Evolutionary conservation across 2,329 filamentous ascomycete genomes (phyloP).

Genomic region (Juglanconis oblonga): DNA sequence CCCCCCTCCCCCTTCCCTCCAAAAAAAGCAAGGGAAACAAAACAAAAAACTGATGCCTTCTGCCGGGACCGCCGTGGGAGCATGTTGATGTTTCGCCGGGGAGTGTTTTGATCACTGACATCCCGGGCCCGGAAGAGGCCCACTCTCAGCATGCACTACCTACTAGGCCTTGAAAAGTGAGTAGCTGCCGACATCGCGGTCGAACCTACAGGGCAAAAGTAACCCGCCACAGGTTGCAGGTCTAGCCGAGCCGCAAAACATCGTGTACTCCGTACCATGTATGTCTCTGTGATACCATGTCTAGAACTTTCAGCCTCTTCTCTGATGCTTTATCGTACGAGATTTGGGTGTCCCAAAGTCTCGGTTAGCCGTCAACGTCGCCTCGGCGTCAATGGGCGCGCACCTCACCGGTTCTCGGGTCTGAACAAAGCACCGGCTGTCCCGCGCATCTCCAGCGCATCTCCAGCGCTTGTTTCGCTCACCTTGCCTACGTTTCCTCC

Average conservation of each 20-base stretch:
- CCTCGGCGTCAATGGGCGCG: neutral
- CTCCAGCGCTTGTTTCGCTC: neutral
- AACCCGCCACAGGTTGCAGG: neutral
- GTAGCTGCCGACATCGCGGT: neutral
- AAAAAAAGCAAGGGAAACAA: neutral
- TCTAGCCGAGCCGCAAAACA: neutral
- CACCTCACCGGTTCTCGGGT: neutral
- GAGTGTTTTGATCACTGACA: neutral
- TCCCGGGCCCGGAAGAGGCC: neutral
- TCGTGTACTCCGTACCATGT: neutral
- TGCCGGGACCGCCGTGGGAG: neutral
- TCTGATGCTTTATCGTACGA: slow-evolving; percentile 5
- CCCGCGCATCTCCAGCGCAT: too few species aligned
- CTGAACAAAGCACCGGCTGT: neutral
- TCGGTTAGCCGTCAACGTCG: neutral
- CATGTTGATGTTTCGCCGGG: neutral
- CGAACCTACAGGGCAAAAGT: neutral
- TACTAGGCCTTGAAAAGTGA: neutral
- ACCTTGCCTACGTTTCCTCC: neutral
- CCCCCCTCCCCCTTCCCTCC: neutral
- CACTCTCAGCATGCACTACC: neutral
- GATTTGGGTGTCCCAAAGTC: neutral
- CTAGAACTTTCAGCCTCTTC: slow-evolving; percentile 2
- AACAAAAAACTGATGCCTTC: too few species aligned
- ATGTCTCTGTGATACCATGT: neutral